Percentiles rank a stretch among this genome's conserved stretches.
phyloP scores from a whole-genome alignment of 768 basidiomycete species.

The Saitozyma podzolica region DNA sequence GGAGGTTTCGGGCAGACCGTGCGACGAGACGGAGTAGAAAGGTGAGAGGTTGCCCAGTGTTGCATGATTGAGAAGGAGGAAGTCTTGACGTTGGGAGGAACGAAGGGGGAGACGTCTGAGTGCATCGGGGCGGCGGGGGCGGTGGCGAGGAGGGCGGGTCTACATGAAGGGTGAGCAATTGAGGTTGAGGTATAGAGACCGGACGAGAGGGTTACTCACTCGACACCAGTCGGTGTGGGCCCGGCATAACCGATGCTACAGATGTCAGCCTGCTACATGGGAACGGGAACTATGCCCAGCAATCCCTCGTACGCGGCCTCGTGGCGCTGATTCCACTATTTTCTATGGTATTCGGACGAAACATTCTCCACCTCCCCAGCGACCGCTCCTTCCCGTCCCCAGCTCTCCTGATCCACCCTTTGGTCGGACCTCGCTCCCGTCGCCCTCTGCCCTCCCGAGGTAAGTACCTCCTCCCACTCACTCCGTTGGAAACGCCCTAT shows the following conservation, averaged over 20 bases:
- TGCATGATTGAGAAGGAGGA: slow-evolving; percentile 45
- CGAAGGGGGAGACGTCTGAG: slow-evolving; percentile 40
- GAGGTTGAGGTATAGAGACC: background rate
- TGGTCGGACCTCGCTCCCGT: too few species aligned
- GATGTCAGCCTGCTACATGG: background rate
- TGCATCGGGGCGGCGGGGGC: slow-evolving; percentile 43
- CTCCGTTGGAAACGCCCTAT: slow-evolving; percentile 46
- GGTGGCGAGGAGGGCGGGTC: slow-evolving; percentile 41
- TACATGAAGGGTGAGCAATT: slow-evolving; percentile 9
- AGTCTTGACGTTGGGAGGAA: slow-evolving; percentile 24
- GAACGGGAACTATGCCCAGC: background rate
- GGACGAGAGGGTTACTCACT: slow-evolving; percentile 29
- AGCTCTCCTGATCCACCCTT: too few species aligned
- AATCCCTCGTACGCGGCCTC: too few species aligned
- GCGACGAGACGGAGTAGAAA: slow-evolving; percentile 44
- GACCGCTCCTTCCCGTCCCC: too few species aligned
- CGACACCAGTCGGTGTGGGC: slow-evolving; percentile 48
- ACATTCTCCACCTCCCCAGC: too few species aligned
- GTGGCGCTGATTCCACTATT: too few species aligned
- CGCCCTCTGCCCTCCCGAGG: too few species aligned
- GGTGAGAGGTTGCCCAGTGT: slow-evolving; percentile 51
- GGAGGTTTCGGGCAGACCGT: slow-evolving; percentile 42
- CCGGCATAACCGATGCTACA: slow-evolving; percentile 50
- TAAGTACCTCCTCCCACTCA: slow-evolving; percentile 24
- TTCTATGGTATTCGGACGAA: too few species aligned